These are phyloP conservation scores for Mychonastes homosphaera DNA, from an alignment of 139 green algal species.

Conservation along the genomic window DNA sequence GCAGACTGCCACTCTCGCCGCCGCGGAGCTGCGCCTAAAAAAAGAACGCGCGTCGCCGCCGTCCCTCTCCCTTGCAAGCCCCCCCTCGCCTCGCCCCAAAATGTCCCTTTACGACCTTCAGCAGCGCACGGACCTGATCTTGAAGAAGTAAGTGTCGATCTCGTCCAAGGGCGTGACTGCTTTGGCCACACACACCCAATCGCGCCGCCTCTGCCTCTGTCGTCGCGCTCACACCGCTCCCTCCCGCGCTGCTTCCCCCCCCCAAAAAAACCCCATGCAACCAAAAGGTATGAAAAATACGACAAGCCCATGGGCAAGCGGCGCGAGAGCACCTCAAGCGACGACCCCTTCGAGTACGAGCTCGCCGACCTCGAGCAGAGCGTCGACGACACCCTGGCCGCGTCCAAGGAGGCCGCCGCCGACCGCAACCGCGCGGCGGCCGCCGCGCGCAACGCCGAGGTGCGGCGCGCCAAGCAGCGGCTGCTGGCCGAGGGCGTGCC, in stretches of 20 bases:
- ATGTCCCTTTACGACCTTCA: slow-evolving; percentile 38
- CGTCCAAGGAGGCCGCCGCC: slow-evolving; percentile 38
- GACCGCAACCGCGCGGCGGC: slow-evolving; percentile 67
- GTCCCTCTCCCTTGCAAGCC: neutral
- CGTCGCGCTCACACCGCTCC: neutral
- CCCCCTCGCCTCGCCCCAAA: neutral
- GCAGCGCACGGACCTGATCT: slow-evolving; percentile 24
- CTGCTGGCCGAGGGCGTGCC: slow-evolving; percentile 32
- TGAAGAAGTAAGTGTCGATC: slow-evolving; percentile 30
- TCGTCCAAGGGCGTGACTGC: neutral
- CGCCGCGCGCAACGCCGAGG: slow-evolving; percentile 69
- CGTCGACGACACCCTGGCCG: slow-evolving; percentile 52
- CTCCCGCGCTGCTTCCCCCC: neutral
- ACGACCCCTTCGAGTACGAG: slow-evolving; percentile 58
- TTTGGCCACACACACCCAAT: neutral
- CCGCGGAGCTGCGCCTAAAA: too few species aligned
- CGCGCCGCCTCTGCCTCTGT: neutral
- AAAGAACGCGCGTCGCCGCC: too few species aligned
- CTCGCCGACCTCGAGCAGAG: slow-evolving; percentile 42
- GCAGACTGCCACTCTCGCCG: too few species aligned
- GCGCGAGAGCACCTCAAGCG: slow-evolving; percentile 28
- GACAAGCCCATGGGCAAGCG: slow-evolving; percentile 24
- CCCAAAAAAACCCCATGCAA: neutral
- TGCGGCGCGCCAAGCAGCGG: slow-evolving; percentile 46
- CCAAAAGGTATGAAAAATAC: slow-evolving; percentile 70